Base-by-base conservation (phyloP, 768 basidiomycete genomes). In the Amanita thiersii region DNA sequence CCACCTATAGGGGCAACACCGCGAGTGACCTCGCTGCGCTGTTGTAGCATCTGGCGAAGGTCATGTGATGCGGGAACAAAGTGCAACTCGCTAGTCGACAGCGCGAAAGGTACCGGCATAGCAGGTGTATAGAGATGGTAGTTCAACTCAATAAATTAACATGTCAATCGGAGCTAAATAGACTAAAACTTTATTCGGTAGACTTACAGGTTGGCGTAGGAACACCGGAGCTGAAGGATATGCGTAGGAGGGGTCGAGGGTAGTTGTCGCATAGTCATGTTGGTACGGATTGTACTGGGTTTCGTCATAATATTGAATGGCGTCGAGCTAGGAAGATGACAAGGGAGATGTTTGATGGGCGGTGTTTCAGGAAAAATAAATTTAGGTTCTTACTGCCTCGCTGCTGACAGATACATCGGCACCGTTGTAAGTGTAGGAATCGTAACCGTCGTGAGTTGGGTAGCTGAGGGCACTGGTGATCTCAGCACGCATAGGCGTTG, bases 121-220 rank as follows among this genome's bases (percentile, higher is more conserved):
- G 74, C 73, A 2, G 76, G 74, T 3, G 86, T 82, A 65, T 99
- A 99, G 21, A 97, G 72, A 50, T 97, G 90, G 55, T 99, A 91
- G 55, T 96, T 79, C 34, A 98, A 73, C 89, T 94, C 40, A 40
- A 11, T 14, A 19, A 19, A 38, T 35, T 17, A 37, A 21, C 29
- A 17, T 17, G 33, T 40, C 9, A 37, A 31, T 2, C 12, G 24
- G 21, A 2, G 12, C 7, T 15, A 8, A n/a, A 6, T 20, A n/a
- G 15, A 19, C n/a, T 19, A 14, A 6, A 17, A 24, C 8, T n/a
- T n/a, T n/a, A n/a, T n/a, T n/a, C n/a, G 23, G 20, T 11, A 26
- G 4, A 21, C 18, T 31, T 10, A 46, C 39, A 33, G 30, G 40
- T 40, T 23, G 29, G 40, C 52, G 36, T 3, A 45, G 44, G 39